phyloP scores from a whole-genome alignment of 257 asterid species.

The Ilex aquifolium region DNA sequence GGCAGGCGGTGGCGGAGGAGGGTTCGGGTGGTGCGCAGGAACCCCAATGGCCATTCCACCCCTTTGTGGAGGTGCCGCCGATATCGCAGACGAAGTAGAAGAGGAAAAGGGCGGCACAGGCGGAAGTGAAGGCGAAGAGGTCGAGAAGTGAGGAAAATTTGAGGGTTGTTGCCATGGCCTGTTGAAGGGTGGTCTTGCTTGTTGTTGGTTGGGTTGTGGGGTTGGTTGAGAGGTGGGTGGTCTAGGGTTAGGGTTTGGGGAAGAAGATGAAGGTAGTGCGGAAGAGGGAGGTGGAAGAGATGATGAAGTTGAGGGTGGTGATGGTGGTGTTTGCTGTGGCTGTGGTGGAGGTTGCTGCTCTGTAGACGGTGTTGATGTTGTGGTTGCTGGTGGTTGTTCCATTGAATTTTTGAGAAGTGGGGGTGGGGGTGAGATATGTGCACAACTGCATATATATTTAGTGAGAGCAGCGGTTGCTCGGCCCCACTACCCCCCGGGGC shows the following conservation, averaged over 20 bases:
- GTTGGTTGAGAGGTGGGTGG: conserved; percentile 22
- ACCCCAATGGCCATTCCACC: conserved; percentile 81
- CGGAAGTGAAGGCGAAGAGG: conserved; percentile 36
- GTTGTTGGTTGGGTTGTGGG: conserved; percentile 31
- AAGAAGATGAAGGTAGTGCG: conserved; percentile 6
- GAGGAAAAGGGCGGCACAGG: conserved; percentile 13
- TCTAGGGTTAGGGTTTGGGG: conserved; percentile 25
- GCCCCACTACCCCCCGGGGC: too few relatives aligned
- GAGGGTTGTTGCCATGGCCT: conserved; percentile 61
- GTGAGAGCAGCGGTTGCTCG: too few relatives aligned
- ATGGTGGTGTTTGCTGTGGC: conserved; percentile 23
- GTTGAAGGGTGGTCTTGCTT: conserved; percentile 44
- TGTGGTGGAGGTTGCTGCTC: conserved; percentile 7
- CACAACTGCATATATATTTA: too few relatives aligned
- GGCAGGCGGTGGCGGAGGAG: conserved; percentile 45
- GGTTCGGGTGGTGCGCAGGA: conserved; percentile 60
- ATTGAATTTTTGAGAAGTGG: conserved; percentile 13
- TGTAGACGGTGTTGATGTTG: conserved; percentile 8
- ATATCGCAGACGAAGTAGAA: too few relatives aligned
- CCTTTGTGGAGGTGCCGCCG: conserved; percentile 28
- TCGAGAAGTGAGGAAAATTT: conserved; percentile 43
- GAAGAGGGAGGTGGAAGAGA: neutral
- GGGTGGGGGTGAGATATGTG: too few relatives aligned
- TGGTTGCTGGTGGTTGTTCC: conserved; percentile 33
- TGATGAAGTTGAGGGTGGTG: conserved; percentile 14